These are phyloP conservation scores for Aspergillus ochraceus DNA, from an alignment of 2,329 filamentous ascomycete species.

Conservation along the genomic window DNA sequence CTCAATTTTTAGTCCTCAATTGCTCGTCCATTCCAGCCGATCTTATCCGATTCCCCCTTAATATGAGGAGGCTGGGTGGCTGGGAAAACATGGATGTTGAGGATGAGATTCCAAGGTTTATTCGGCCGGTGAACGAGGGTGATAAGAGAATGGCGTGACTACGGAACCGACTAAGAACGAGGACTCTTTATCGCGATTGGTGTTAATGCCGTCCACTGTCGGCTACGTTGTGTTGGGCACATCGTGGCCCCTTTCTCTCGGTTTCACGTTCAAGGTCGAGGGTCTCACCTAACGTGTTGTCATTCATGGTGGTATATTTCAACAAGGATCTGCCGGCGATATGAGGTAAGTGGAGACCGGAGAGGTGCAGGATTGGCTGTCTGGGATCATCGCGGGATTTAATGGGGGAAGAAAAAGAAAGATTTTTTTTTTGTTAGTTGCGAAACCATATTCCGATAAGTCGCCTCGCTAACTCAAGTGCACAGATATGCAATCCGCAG, in stretches of 20 bases:
- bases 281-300: background rate
- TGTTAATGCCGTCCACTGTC: background rate
- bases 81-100: conserved; percentile 19
- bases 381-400: background rate
- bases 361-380: background rate
- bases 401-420: background rate
- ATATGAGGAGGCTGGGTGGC: conserved; percentile 27
- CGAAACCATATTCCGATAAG: background rate
- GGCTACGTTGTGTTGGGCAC: background rate
- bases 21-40: background rate
- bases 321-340: background rate
- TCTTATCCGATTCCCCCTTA: conserved; percentile 1
- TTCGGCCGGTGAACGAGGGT: conserved; percentile 4
- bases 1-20: background rate
- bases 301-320: background rate
- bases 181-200: conserved; percentile 3
- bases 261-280: background rate
- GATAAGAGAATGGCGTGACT: conserved; percentile 14
- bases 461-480: conserved; percentile 6
- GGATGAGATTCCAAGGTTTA: conserved; percentile 1
- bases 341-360: background rate
- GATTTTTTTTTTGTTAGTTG: conserved; percentile 3
- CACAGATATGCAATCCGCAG: conserved; percentile 1
- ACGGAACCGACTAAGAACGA: conserved; percentile 9
- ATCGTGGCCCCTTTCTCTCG: background rate